phyloP scores from a whole-genome alignment of 805 yeast species.

The Torulaspora delbrueckii region DNA sequence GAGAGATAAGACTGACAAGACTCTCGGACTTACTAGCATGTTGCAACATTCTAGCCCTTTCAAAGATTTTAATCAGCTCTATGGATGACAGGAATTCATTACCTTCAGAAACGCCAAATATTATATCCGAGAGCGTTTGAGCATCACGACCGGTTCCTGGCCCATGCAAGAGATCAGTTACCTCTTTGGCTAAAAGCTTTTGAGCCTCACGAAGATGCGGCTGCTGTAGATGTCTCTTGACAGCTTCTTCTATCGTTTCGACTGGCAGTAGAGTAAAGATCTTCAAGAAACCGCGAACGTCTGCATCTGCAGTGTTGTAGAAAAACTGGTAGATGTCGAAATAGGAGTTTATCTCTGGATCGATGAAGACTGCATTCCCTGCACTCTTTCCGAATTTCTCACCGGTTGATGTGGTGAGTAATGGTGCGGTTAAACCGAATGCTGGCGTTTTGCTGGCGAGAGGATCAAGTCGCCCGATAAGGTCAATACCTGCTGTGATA shows the following conservation, averaged over 20 bases:
- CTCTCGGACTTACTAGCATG: constrained; percentile 27
- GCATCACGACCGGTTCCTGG: constrained; percentile 66
- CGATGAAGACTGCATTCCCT: constrained; percentile 91
- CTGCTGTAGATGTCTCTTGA: constrained; percentile 48
- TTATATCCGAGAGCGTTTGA: constrained; percentile 56
- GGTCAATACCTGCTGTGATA: constrained; percentile 90
- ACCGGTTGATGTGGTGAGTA: constrained; percentile 82
- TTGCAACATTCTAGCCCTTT: constrained; percentile 20
- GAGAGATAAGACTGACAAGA: constrained; percentile 50
- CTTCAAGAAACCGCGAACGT: constrained; percentile 61
- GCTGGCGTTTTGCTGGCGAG: constrained; percentile 34
- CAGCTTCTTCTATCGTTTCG: constrained; percentile 48
- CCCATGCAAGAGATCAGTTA: constrained; percentile 86
- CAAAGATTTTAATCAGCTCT: constrained; percentile 17
- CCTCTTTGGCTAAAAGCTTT: constrained; percentile 70
- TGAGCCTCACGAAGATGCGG: constrained; percentile 74
- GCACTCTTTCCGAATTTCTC: constrained; percentile 96
- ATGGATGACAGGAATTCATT: constrained; percentile 10
- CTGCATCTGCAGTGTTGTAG: constrained; percentile 72
- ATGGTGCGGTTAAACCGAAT: constrained; percentile 84
- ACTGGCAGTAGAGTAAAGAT: constrained; percentile 76
- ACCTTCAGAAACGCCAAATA: constrained; percentile 39
- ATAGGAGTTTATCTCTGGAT: constrained; percentile 65
- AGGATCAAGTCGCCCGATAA: constrained; percentile 57
- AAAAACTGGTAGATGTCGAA: constrained; percentile 83